phyloP scores from a whole-genome alignment of 2,329 filamentous ascomycete genomes.

The Harringtonia aguacate region DNA sequence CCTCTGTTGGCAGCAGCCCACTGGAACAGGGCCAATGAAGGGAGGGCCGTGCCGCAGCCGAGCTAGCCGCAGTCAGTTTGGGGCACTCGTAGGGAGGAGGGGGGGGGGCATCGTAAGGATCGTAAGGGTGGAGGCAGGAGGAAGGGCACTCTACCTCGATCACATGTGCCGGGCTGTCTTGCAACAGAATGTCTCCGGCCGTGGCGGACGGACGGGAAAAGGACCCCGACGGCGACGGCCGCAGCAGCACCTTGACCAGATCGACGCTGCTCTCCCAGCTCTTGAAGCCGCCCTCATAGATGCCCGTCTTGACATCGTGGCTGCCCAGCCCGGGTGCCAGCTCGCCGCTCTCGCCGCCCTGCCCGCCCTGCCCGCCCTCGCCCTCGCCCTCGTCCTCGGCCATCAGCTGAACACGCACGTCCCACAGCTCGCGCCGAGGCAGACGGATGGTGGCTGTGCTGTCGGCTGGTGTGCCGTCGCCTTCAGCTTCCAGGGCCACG shows the following conservation, averaged over 20 bases:
- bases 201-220: conserved; percentile 8
- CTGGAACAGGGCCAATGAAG: conserved; percentile 60
- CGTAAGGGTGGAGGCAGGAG: background rate
- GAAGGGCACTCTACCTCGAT: conserved; percentile 38
- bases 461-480: conserved; percentile 6
- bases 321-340: conserved; percentile 43
- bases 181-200: conserved; percentile 10
- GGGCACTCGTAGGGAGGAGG: conserved; percentile 12
- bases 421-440: conserved; percentile 69
- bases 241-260: conserved; percentile 56
- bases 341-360: conserved; percentile 23
- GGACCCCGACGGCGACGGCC: conserved; percentile 24
- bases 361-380: conserved; percentile 28
- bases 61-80: conserved; percentile 35
- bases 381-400: conserved; percentile 55
- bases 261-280: conserved; percentile 83
- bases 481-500: conserved; percentile 42
- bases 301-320: conserved; percentile 68
- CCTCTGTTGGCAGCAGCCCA: conserved; percentile 26
- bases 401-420: conserved; percentile 73
- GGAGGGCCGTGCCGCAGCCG: conserved; percentile 69
- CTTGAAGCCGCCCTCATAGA: conserved; percentile 84
- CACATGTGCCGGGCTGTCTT: conserved; percentile 28
- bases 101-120: background rate
- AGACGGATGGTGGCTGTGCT: conserved; percentile 30